Evolutionary conservation across 1,284 basidiomycete species (phyloP).

Genomic region (Gomphus sp.): DNA sequence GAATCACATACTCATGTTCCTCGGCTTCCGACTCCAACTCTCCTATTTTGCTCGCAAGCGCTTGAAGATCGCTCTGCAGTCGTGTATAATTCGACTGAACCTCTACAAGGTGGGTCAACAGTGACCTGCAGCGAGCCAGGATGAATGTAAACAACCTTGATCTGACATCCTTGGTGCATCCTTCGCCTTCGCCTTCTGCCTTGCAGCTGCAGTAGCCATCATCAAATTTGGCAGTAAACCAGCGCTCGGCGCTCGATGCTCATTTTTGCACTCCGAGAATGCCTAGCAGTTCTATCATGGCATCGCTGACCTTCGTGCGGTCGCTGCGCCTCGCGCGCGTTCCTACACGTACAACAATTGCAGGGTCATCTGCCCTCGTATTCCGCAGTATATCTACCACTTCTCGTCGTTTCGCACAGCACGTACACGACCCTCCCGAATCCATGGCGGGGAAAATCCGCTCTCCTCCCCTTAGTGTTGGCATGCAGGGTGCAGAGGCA

Average conservation of each 20-base stretch:
- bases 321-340: slow-evolving; percentile 27
- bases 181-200: slow-evolving; percentile 30
- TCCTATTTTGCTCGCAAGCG: slow-evolving; percentile 82
- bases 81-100: slow-evolving; percentile 69
- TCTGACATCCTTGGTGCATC: slow-evolving; percentile 44
- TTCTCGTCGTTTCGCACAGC: slow-evolving; percentile 16
- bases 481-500: background rate
- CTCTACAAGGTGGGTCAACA: slow-evolving; percentile 45
- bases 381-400: slow-evolving; percentile 35
- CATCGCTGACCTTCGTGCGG: slow-evolving; percentile 31
- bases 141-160: slow-evolving; percentile 41
- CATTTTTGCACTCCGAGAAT: background rate
- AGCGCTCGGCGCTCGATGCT: background rate
- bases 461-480: background rate
- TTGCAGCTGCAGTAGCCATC: slow-evolving; percentile 23
- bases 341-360: slow-evolving; percentile 20
- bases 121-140: slow-evolving; percentile 21
- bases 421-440: slow-evolving; percentile 12
- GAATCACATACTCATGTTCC: slow-evolving; percentile 63
- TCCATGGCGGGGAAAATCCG: background rate
- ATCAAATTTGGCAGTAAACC: background rate
- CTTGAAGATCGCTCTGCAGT: slow-evolving; percentile 77
- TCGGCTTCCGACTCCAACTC: slow-evolving; percentile 91
- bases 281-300: background rate
- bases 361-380: slow-evolving; percentile 29